Evolutionary conservation across 352 stramenopile species (phyloP), one percentile per base, ranked within the genome.

Genomic region (Globisporangium acanthophoron): DNA sequence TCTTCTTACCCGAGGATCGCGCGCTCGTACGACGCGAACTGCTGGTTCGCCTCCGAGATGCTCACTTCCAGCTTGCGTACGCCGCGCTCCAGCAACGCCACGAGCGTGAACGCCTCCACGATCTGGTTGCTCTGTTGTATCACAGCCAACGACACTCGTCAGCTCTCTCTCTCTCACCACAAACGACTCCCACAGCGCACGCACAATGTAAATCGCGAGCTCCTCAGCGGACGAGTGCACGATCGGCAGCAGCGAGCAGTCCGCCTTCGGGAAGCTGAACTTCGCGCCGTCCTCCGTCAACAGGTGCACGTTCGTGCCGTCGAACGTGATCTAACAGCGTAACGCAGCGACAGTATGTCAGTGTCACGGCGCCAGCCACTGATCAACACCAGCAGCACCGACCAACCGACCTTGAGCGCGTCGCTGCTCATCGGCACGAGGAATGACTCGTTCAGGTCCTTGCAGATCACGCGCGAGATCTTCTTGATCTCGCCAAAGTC

Each of bases 401-500:
- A 27, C 24, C 24, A 29, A 9, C 57, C 18, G 59, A 92, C 83
- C 52, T 94, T 87, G 12, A 99, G 71, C 5, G 95, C 92, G 63
- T 98, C 85, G 52, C 91, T 98, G 56, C 96, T 85, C 75, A 96
- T 97, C 0, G 97, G 97, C 56, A 97, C 96, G 8, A 99, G 76
- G 67, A 99, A 98, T 39, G 95, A 94, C 72, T 99, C 96, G 72
- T 99, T 98, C 62, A 99, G 66, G 62, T 96, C 76, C 69, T 98
- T 98, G 76, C 97, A 99, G 51, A 99, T 88, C 13, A 92, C 81
- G 31, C 92, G 86, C 21, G 80, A 87, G 46, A 97, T 96, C 69
- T 94, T 96, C 72, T 99, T 99, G 61, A 99, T 95, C 59, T 98
- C 88, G 39, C 96, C 96, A 87, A 99, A 99, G 71, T 99, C 96